A percentile compares a stretch with the other conserved stretches of the same genome.
phyloP scores from a whole-genome alignment of 179 eudicot species.

The Beta lomatogona region DNA sequence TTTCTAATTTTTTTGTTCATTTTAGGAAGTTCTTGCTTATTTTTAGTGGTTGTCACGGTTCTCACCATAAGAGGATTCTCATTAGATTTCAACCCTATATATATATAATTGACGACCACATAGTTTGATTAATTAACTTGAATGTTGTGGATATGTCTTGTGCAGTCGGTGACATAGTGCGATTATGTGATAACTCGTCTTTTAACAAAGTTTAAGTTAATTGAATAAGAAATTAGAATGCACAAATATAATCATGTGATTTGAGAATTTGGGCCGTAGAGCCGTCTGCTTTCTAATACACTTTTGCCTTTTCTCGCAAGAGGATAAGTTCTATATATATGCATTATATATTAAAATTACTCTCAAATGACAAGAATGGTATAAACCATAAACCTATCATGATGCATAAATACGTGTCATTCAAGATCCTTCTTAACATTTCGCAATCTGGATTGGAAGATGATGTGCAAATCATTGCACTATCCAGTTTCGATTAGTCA shows the following conservation, averaged over 20 bases:
- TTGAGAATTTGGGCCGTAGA: neutral
- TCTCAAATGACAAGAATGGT: slow-evolving; percentile 13
- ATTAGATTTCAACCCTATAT: too few relatives aligned
- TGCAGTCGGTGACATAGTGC: neutral
- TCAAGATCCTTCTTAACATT: neutral
- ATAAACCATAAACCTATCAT: slow-evolving; percentile 7
- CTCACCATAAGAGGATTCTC: too few relatives aligned
- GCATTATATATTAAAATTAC: neutral
- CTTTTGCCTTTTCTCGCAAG: neutral
- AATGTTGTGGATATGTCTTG: neutral
- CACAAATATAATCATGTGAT: neutral
- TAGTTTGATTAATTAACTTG: neutral
- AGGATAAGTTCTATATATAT: neutral
- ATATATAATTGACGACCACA: neutral
- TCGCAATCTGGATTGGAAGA: neutral
- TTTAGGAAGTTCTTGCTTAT: too few relatives aligned
- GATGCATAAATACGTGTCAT: slow-evolving; percentile 3
- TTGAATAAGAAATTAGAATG: neutral
- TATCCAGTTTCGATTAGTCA: neutral
- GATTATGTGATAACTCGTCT: slow-evolving; percentile 1
- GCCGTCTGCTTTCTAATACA: slow-evolving; percentile 10
- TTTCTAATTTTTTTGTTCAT: too few relatives aligned
- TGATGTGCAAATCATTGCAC: slow-evolving; percentile 12
- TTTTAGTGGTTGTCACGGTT: too few relatives aligned
- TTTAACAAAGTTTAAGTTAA: neutral